Evolutionary conservation across 805 yeast genomes (phyloP).

Genomic region (Zygotorulaspora florentina): DNA sequence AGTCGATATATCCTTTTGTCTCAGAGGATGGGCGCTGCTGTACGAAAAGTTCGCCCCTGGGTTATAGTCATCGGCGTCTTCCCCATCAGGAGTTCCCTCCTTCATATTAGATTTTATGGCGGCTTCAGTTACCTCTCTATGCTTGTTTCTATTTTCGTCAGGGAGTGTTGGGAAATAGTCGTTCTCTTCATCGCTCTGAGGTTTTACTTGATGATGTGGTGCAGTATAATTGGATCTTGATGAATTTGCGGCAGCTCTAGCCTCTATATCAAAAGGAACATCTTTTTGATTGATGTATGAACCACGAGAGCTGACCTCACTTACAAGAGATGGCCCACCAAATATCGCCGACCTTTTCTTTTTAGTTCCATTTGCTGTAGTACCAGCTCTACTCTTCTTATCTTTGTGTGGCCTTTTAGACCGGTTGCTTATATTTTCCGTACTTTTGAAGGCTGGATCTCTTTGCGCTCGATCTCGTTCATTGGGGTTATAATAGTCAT

Average conservation of each 20-base stretch:
- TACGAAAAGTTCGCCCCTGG: background rate
- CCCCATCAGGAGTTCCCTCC: conserved; percentile 3
- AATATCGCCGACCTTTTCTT: conserved; percentile 34
- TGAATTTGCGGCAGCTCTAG: background rate
- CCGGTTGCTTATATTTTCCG: conserved; percentile 1
- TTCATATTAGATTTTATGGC: background rate
- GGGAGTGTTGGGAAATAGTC: background rate
- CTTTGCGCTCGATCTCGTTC: conserved; percentile 8
- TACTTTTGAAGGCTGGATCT: conserved; percentile 1
- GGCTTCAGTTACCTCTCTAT: background rate
- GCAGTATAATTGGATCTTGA: conserved; percentile 4
- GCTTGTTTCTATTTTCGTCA: background rate
- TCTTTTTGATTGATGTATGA: conserved; percentile 19
- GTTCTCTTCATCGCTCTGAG: conserved; percentile 1
- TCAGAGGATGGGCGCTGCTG: background rate
- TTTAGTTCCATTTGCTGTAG: conserved; percentile 16
- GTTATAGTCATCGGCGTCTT: conserved; percentile 16
- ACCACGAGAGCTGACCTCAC: conserved; percentile 5
- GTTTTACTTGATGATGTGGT: conserved; percentile 11
- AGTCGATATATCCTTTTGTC: background rate
- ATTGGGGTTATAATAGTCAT: conserved; percentile 12
- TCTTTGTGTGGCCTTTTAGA: conserved; percentile 3
- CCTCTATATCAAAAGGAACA: background rate
- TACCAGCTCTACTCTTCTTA: conserved; percentile 1
- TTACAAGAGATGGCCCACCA: conserved; percentile 22